Conservation (phyloP, 768 basidiomycete species). For the Tulasnella sp. region DNA sequence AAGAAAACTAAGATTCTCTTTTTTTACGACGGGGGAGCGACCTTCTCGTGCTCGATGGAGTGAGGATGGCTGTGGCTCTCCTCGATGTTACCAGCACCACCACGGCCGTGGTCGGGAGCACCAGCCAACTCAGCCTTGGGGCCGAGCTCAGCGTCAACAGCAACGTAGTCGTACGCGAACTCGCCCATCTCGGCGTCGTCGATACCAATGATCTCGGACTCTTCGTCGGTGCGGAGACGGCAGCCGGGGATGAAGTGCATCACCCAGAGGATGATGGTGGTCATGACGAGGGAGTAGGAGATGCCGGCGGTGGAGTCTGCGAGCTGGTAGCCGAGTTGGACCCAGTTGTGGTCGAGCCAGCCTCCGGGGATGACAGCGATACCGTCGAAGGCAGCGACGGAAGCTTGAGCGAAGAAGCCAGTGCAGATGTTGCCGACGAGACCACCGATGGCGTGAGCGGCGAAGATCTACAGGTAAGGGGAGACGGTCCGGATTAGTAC, state of each 20-base stretch:
- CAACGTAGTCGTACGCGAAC: slow-evolving; percentile 84
- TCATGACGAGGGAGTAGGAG: slow-evolving; percentile 69
- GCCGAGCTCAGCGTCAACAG: slow-evolving; percentile 54
- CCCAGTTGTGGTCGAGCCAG: slow-evolving; percentile 77
- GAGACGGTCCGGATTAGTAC: not conserved
- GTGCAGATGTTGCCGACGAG: slow-evolving; percentile 79
- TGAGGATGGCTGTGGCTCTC: slow-evolving; percentile 7
- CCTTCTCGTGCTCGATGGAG: slow-evolving; percentile 22
- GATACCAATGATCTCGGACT: slow-evolving; percentile 62
- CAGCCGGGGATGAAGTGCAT: slow-evolving; percentile 86
- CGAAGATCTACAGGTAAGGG: slow-evolving; percentile 63
- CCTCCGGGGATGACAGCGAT: slow-evolving; percentile 57
- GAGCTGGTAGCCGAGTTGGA: slow-evolving; percentile 82
- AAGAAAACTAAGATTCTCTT: too few species aligned
- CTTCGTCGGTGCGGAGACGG: slow-evolving; percentile 53
- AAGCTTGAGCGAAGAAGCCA: slow-evolving; percentile 74
- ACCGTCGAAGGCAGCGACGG: slow-evolving; percentile 78
- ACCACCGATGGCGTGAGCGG: slow-evolving; percentile 75
- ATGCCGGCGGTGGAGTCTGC: slow-evolving; percentile 67
- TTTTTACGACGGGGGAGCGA: not conserved
- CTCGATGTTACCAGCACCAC: slow-evolving; percentile 24
- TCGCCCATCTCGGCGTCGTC: slow-evolving; percentile 91
- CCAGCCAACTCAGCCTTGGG: slow-evolving; percentile 27
- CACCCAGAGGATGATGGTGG: slow-evolving; percentile 76
- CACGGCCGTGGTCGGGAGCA: slow-evolving; percentile 18